Evolutionary conservation across 148 eudicot species (phyloP), one percentile per base, ranked within the genome.

Genomic region (Gaultheria prostrata): DNA sequence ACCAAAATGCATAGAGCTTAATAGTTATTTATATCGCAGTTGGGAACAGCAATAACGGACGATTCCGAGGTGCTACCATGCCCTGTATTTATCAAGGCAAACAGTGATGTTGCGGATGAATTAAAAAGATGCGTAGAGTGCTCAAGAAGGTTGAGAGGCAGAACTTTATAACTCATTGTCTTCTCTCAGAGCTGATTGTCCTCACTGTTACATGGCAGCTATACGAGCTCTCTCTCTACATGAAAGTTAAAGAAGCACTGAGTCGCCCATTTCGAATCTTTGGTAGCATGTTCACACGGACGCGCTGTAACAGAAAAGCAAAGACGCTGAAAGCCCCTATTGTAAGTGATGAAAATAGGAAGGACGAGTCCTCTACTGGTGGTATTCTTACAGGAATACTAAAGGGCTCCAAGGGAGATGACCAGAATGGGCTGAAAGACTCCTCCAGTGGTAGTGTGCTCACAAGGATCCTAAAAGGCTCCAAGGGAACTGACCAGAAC

Each of bases 401-500:
- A 57, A 21, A 57, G 26, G 26, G 63, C 63, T 57, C 24, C 6
- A 1, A 1, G 63, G 63, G 63, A 20, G 20, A 20, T 57, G 24
- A 57, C 24, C 63, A 57, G 63, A 57, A 17, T 57, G n/a, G 63
- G 63, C 8, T 20, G 63, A 21, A 57, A 57, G 63, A 57, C 24
- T 56, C 63, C 6, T 56, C 63, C 1, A 20, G n/a, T 1, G 89
- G 92, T 15, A 83, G 69, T 78, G 32, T 90, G 84, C 9, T 92
- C 46, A 76, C 73, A 0, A 87, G 91, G 7, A 30, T 89, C 74
- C 2, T 94, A 21, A 92, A 82, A 84, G 82, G 83, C 45, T 85
- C 82, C 63, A 56, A 4, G 1, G 8, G 63, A 56, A 56, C 20
- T 28, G 65, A 24, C 8, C 80, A 80, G 24, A 77, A 80, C 13